Conservation (phyloP, 345 rosid genomes). For the Kandelia obovata region DNA sequence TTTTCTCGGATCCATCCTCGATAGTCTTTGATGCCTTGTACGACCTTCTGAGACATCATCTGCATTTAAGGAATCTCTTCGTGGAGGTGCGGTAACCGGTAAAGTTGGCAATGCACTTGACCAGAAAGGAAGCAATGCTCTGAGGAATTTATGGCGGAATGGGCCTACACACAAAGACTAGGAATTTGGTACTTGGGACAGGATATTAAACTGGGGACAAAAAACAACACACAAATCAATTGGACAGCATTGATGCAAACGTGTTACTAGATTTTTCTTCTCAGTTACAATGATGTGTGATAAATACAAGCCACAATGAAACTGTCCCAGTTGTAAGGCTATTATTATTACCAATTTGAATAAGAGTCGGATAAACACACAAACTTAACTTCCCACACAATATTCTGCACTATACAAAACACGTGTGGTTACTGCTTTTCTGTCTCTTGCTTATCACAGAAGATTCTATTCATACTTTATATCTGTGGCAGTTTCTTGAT, state of each 20-base stretch:
- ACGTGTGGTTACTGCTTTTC: neutral
- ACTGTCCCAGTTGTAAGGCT: neutral
- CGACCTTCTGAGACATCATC: constrained; percentile 72
- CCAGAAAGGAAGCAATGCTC: constrained; percentile 97
- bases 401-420: neutral
- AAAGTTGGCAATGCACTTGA: constrained; percentile 92
- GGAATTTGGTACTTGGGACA: constrained; percentile 8
- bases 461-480: neutral
- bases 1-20: constrained; percentile 87
- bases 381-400: neutral
- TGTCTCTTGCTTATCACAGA: no score
- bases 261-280: no score
- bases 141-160: constrained; percentile 77
- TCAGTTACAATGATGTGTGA: neutral
- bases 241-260: no score
- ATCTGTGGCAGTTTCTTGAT: neutral
- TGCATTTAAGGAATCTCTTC: constrained; percentile 60
- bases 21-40: constrained; percentile 56
- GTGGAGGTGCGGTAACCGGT: constrained; percentile 94
- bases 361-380: neutral
- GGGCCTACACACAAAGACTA: constrained; percentile 51
- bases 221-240: neutral
- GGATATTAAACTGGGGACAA: neutral
- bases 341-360: neutral
- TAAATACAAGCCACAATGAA: neutral